Evolutionary conservation across 805 yeast genomes (phyloP).

Genomic region (Henningerozyma blattae): DNA sequence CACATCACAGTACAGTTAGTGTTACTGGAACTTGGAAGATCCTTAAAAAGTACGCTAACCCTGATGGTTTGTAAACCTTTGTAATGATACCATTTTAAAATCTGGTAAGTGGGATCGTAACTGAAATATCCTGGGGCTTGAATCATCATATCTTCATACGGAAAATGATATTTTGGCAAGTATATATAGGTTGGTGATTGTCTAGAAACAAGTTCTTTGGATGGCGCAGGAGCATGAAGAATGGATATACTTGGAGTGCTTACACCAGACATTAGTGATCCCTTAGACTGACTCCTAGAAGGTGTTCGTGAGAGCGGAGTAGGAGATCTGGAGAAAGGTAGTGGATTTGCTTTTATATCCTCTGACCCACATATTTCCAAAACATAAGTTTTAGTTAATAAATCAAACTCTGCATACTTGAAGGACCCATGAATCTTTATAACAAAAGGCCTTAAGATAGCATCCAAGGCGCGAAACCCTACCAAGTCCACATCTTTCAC

Average conservation of each 20-base stretch:
- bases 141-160: constrained; percentile 35
- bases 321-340: too few species aligned
- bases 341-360: constrained; percentile 6
- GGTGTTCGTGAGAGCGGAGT: too few species aligned
- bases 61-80: constrained; percentile 25
- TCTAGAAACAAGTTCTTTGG: background rate
- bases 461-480: constrained; percentile 67
- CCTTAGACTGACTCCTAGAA: too few species aligned
- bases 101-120: constrained; percentile 38
- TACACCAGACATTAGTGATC: too few species aligned
- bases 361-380: constrained; percentile 32
- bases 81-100: constrained; percentile 63
- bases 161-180: constrained; percentile 64
- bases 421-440: constrained; percentile 51
- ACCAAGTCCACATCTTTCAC: constrained; percentile 6
- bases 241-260: too few species aligned
- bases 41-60: too few species aligned
- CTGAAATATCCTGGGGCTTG: constrained; percentile 44
- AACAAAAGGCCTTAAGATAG: constrained; percentile 71
- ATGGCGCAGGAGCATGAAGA: too few species aligned
- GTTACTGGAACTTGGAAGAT: too few species aligned
- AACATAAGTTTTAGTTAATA: constrained; percentile 33
- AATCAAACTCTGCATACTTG: constrained; percentile 44
- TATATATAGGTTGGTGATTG: constrained; percentile 37
- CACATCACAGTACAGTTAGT: too few species aligned